Evolutionary conservation across 2,329 filamentous ascomycete genomes (phyloP), one percentile per base, ranked within the genome.

Genomic region (Aaosphaeria arxii): DNA sequence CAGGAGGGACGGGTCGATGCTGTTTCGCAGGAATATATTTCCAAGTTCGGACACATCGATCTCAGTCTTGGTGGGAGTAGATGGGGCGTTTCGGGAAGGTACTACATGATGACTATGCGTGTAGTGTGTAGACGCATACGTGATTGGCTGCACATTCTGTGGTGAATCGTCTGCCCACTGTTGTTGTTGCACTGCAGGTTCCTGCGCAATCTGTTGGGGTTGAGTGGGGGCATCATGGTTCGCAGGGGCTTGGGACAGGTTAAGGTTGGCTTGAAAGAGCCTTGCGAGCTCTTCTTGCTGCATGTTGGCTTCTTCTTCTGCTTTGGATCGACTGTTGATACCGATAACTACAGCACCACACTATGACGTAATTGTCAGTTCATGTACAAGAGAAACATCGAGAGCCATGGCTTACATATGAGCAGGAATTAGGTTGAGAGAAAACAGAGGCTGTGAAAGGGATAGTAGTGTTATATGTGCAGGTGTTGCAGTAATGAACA

Each of bases 111-210:
- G 77, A 6, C 89, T 90, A 64, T 91, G 89, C 55, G 87, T 86
- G 69, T 95, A 95, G 69, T 95, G 90, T 63, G 89, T 86, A 7
- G 88, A 88, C 57, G 88, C 83, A 73, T 94, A 95, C 53, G 81
- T 77, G 53, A 89, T 85, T 24, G 77, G 73, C 46, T 77, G 67
- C 40, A 58, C 62, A 47, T 48, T 57, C 11, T 29, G 36, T 6
- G 44, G 42, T 24, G 17, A 24, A 24, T 24, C 17, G 6, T 31
- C 13, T 52, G 9, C 11, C 7, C 7, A n/a, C 43, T 40, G 29
- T 43, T 54, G 48, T 42, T 71, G 74, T 67, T 40, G 47, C 35
- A 50, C 46, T 48, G 41, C 11, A 39, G 43, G 3, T 31, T 47
- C 43, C 35, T 57, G 60, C 90, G 78, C 46, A 79, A 86, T 69